Base-by-base conservation (phyloP, 225 moss, liverwort and hornwort species). In the Physcomitrium patens region DNA sequence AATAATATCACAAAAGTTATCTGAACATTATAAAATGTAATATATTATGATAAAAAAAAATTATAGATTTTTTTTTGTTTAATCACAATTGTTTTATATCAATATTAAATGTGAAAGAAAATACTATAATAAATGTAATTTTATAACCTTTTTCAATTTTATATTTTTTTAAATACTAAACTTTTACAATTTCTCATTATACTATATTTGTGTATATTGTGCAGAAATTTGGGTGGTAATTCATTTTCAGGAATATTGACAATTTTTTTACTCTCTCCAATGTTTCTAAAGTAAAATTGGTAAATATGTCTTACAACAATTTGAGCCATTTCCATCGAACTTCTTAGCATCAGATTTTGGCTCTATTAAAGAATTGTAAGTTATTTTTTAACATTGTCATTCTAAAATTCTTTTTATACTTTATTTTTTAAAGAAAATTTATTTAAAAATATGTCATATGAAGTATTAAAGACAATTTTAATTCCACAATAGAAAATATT, bases 291-390 rank as follows among this genome's bases (percentile, higher is more conserved):
- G 51, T 14, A 16, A 67, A 26, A 50, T 17, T 1, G n/a, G 50
- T 68, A 12, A 19, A 68, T 52, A 10, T 68, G n/a, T 68, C 68
- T 7, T 28, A 68, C 68, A 68, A 68, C 19, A 52, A 52, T n/a
- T 37, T 68, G 68, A 31, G 11, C 52, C 6, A 28, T 52, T 68
- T 53, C 31, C 53, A 31, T 31, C 68, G 51, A 53, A 53, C 68
- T 37, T 68, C 3, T 51, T 51, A 68, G 31, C 68, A 28, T 68
- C 52, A 0, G 31, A 37, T 19, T 31, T 68, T 3, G 31, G 52
- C 31, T 50, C 6, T n/a, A 16, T 68, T 18, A 17, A 53, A 18
- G 52, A 51, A 37, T 12, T 68, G 52, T 68, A 52, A 68, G 68
- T 52, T 1, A 4, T 11, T 58, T 12, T 6, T 57, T 23, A 19